Evolutionary conservation across 257 asterid species (phyloP).

Genomic region (Solanum lignicaule): DNA sequence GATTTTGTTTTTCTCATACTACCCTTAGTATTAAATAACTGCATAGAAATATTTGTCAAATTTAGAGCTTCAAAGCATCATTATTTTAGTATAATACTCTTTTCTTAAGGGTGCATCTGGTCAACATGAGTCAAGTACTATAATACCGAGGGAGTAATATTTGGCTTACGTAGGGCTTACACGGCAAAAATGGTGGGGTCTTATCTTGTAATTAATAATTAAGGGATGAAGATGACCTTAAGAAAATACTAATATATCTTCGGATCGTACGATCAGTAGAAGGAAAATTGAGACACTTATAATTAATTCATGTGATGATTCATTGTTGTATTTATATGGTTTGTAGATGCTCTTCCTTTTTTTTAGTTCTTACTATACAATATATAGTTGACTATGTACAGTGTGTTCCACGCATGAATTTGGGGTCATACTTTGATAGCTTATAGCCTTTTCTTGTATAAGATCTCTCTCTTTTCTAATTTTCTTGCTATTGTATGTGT

Average conservation of each 20-base stretch:
- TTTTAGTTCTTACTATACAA: background rate
- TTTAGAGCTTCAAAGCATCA: background rate
- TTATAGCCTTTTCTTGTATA: background rate
- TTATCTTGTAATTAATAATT: background rate
- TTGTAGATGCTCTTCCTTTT: background rate
- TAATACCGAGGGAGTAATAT: background rate
- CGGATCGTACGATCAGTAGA: background rate
- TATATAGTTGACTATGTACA: background rate
- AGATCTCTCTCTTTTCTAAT: background rate
- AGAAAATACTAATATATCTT: background rate
- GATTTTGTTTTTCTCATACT: background rate
- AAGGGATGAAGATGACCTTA: background rate
- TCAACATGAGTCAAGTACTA: background rate
- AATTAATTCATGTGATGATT: background rate
- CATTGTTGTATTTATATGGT: background rate
- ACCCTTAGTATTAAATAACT: background rate
- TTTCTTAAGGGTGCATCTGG: fast-evolving
- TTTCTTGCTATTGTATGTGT: background rate
- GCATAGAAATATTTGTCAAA: background rate
- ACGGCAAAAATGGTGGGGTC: background rate
- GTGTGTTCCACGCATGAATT: background rate
- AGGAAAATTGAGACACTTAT: background rate
- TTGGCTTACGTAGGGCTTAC: background rate
- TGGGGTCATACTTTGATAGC: background rate
- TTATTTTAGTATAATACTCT: background rate